Percentiles rank a stretch among this genome's conserved stretches.
Evolutionary conservation across 1,139 yeast species (phyloP).

Genomic region (Wickerhamomyces sp.): DNA sequence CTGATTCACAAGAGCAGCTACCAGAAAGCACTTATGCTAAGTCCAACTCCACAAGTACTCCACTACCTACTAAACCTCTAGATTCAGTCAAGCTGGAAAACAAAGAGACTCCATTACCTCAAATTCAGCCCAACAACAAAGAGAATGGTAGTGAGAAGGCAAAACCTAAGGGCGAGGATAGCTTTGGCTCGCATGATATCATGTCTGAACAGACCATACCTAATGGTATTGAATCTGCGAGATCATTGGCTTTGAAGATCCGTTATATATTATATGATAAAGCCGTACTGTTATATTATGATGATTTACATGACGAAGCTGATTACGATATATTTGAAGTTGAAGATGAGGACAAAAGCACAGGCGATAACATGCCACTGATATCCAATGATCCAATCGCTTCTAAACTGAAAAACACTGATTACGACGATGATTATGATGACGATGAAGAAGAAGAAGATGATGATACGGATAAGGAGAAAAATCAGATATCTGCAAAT

Average conservation of each 20-base stretch:
- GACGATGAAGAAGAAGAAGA: conserved; percentile 16
- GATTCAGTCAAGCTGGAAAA: background rate
- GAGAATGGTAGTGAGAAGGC: conserved; percentile 14
- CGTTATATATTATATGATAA: conserved; percentile 71
- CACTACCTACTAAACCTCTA: conserved; percentile 4
- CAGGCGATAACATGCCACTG: conserved; percentile 2
- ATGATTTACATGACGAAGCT: conserved; percentile 22
- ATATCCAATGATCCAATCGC: background rate
- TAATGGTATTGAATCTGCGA: conserved; percentile 47
- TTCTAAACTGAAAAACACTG: conserved; percentile 10
- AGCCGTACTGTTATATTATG: conserved; percentile 55
- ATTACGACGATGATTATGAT: conserved; percentile 22
- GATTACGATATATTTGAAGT: conserved; percentile 27
- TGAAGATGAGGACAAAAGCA: background rate
- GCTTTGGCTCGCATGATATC: conserved; percentile 19
- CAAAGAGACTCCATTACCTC: background rate
- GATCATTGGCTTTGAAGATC: conserved; percentile 55
- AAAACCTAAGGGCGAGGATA: background rate
- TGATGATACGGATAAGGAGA: conserved; percentile 9
- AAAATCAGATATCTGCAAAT: conserved; percentile 23
- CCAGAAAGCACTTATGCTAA: background rate
- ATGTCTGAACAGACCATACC: conserved; percentile 32
- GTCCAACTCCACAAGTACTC: background rate
- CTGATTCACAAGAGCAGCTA: background rate
- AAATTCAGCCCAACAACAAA: conserved; percentile 12